phyloP scores from a whole-genome alignment of 331 rosid genomes.

The Rhamnella rubrinervis region DNA sequence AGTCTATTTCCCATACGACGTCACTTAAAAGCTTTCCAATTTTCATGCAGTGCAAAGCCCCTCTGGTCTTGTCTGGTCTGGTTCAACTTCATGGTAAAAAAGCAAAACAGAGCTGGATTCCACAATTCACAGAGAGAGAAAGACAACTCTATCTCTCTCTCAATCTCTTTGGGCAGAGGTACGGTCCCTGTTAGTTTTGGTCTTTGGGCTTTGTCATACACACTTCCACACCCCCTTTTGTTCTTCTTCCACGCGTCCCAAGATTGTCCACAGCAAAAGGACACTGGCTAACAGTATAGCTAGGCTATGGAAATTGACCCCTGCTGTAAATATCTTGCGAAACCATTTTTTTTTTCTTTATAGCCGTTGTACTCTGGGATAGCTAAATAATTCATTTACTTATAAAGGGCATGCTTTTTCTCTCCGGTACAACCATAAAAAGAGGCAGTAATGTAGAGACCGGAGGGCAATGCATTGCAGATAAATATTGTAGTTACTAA shows the following conservation, averaged over 20 bases:
- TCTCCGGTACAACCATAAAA: no score
- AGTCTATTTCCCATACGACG: no score
- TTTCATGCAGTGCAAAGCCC: no score
- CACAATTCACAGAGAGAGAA: neutral
- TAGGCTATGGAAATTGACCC: neutral
- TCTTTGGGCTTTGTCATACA: constrained; percentile 13
- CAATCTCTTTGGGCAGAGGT: neutral
- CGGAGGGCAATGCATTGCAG: no score
- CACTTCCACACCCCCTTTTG: constrained; percentile 8
- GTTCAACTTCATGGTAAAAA: neutral
- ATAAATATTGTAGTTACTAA: no score
- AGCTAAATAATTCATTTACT: no score
- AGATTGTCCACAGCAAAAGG: neutral
- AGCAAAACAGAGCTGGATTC: constrained; percentile 1
- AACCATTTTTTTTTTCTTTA: no score
- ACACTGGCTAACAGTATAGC: neutral
- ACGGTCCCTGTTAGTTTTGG: constrained; percentile 2
- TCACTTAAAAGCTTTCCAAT: no score
- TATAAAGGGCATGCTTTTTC: no score
- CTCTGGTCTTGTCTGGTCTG: neutral
- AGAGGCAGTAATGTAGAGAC: no score
- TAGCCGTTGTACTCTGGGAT: no score
- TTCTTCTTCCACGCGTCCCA: constrained; percentile 24
- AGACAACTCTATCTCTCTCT: constrained; percentile 6
- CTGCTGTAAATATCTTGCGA: neutral